Conservation (phyloP, 257 asterid genomes). For the Voacanga thouarsii region DNA sequence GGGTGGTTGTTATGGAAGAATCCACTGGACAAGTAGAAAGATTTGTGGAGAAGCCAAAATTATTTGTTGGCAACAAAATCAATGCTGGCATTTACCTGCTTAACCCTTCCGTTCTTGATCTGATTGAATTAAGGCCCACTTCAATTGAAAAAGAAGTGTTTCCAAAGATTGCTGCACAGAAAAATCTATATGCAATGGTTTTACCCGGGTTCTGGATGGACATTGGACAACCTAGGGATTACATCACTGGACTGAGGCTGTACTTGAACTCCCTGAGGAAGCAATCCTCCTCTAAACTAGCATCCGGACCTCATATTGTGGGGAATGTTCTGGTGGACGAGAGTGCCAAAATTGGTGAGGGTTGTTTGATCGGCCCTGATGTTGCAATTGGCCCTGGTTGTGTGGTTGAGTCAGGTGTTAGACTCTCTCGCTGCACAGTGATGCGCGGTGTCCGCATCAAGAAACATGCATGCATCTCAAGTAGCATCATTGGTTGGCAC, state of each 20-base stretch:
- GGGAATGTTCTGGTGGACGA: conserved; percentile 77
- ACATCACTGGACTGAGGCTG: conserved; percentile 72
- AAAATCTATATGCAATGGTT: conserved; percentile 73
- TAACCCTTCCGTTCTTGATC: conserved; percentile 76
- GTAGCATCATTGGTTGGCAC: conserved; percentile 94
- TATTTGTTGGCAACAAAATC: conserved; percentile 86
- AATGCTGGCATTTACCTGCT: conserved; percentile 86
- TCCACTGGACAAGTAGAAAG: conserved; percentile 74
- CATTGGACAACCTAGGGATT: conserved; percentile 91
- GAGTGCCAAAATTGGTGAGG: conserved; percentile 76
- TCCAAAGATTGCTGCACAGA: conserved; percentile 68
- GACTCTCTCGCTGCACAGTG: conserved; percentile 82
- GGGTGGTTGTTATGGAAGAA: conserved; percentile 82
- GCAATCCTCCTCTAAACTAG: conserved; percentile 55
- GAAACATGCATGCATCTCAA: conserved; percentile 69
- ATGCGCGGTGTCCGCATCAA: conserved; percentile 87
- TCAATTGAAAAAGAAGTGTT: conserved; percentile 88
- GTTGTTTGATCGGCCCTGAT: conserved; percentile 86
- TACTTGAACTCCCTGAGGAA: conserved; percentile 69
- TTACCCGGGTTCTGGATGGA: conserved; percentile 96
- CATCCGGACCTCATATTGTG: conserved; percentile 54
- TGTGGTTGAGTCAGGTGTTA: conserved; percentile 76
- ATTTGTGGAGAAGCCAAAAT: conserved; percentile 92
- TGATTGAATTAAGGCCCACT: conserved; percentile 70
- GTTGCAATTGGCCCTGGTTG: conserved; percentile 89